Conservation (phyloP, 2,329 filamentous ascomycete genomes). For the Diaporthe capsici region DNA sequence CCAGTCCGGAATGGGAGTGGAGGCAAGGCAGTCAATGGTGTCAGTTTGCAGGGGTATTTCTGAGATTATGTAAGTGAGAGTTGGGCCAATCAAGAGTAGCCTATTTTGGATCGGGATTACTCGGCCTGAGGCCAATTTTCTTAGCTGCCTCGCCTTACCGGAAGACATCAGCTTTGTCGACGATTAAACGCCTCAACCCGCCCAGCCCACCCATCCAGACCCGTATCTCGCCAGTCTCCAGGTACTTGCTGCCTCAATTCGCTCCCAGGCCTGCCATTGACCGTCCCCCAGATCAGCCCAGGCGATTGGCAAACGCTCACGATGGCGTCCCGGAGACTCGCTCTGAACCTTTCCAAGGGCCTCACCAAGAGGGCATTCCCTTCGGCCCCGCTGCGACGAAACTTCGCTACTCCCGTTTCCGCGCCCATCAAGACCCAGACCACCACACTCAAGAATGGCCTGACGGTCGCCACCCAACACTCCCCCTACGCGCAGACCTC, state of each 20-base stretch:
- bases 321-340: conserved; percentile 98
- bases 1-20: conserved; percentile 8
- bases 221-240: conserved; percentile 33
- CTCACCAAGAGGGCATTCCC: conserved; percentile 88
- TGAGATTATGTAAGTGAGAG: neutral
- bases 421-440: conserved; percentile 86
- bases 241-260: conserved; percentile 27
- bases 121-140: too few species aligned
- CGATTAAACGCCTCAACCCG: conserved; percentile 41
- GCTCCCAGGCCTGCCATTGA: conserved; percentile 34
- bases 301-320: conserved; percentile 54
- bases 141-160: conserved; percentile 40
- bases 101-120: too few species aligned
- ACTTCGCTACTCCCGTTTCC: conserved; percentile 88
- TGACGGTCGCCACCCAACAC: conserved; percentile 98
- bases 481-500: conserved; percentile 98
- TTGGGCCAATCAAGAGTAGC: conserved; percentile 34
- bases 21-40: neutral
- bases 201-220: conserved; percentile 26
- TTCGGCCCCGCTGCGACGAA: conserved; percentile 83
- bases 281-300: conserved; percentile 28
- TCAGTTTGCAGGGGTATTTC: neutral
- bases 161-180: conserved; percentile 37
- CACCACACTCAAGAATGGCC: conserved; percentile 96
- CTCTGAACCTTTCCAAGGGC: conserved; percentile 92